These are phyloP conservation scores for Pythium phragmiticola DNA, from an alignment of 352 stramenopile genomes.

Conservation along the genomic window DNA sequence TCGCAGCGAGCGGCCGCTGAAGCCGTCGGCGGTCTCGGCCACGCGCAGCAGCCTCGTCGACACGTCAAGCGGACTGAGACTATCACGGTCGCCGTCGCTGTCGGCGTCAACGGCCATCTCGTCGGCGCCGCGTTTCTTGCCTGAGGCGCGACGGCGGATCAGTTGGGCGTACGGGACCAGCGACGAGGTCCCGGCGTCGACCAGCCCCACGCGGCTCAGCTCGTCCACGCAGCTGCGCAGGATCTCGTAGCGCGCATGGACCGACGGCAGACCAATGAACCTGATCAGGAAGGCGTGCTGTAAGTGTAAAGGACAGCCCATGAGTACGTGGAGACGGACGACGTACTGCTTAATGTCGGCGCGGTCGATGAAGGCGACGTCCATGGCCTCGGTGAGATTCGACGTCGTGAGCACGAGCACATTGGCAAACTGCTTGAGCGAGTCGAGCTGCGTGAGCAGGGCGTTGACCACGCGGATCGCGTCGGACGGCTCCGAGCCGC, in stretches of 20 bases:
- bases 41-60: slow-evolving; percentile 38
- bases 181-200: slow-evolving; percentile 20
- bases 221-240: slow-evolving; percentile 82
- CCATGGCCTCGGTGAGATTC: slow-evolving; percentile 91
- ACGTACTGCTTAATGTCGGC: slow-evolving; percentile 92
- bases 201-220: slow-evolving; percentile 69
- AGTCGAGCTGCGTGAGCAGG: slow-evolving; percentile 87
- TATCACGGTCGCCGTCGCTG: slow-evolving; percentile 1
- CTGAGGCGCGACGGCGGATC: slow-evolving; percentile 18
- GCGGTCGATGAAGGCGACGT: slow-evolving; percentile 91
- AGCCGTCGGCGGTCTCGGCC: slow-evolving; percentile 52
- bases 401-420: slow-evolving; percentile 93
- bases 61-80: slow-evolving; percentile 23
- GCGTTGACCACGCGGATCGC: slow-evolving; percentile 92
- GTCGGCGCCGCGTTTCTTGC: slow-evolving; percentile 43
- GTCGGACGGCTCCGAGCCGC: slow-evolving; percentile 87
- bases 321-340: too few relatives aligned
- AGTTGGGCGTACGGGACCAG: slow-evolving; percentile 36
- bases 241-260: slow-evolving; percentile 78
- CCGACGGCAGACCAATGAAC: slow-evolving; percentile 63
- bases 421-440: slow-evolving; percentile 80
- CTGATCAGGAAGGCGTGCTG: slow-evolving; percentile 20
- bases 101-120: slow-evolving; percentile 30
- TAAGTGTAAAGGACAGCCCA: not conserved
- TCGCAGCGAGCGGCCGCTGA: slow-evolving; percentile 73